Conservation (phyloP, 768 basidiomycete species). For the Cubamyces sp. region DNA sequence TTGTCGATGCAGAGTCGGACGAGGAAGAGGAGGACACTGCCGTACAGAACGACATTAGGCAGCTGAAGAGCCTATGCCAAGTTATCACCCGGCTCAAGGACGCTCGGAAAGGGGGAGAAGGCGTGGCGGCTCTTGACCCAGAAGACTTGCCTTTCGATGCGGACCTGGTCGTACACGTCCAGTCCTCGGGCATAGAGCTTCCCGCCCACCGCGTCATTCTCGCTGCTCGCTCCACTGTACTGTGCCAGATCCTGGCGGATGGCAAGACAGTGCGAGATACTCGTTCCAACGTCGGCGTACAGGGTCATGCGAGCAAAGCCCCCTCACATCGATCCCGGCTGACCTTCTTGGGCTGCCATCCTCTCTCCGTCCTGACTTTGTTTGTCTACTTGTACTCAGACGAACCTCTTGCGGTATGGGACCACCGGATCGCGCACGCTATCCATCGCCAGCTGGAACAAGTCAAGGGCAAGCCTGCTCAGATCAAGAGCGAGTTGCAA, state of each 20-base stretch:
- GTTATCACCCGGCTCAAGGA: constrained; percentile 25
- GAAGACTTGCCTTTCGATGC: constrained; percentile 50
- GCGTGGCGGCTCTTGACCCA: neutral
- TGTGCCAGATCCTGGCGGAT: constrained; percentile 49
- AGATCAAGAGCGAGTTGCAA: constrained; percentile 67
- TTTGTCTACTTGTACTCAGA: constrained; percentile 91
- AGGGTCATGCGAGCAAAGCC: constrained; percentile 13
- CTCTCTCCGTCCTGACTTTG: constrained; percentile 73
- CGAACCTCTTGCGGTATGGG: constrained; percentile 81
- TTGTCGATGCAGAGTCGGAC: constrained; percentile 15
- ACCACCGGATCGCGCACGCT: constrained; percentile 58
- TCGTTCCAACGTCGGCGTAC: constrained; percentile 38
- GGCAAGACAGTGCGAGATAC: constrained; percentile 35
- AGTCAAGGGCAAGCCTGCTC: constrained; percentile 46
- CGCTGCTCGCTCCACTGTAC: constrained; percentile 54
- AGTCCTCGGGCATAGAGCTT: constrained; percentile 45
- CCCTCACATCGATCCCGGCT: constrained; percentile 32
- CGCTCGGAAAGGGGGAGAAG: constrained; percentile 16
- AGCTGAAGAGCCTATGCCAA: constrained; percentile 28
- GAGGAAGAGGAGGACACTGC: constrained; percentile 36
- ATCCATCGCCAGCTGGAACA: constrained; percentile 45
- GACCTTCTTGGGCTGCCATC: constrained; percentile 57
- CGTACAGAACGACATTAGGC: constrained; percentile 41
- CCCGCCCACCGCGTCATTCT: constrained; percentile 73
- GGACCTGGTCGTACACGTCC: constrained; percentile 59